These are phyloP conservation scores for Danielia oregonensis DNA, from an alignment of 805 yeast species.

Conservation along the genomic window DNA sequence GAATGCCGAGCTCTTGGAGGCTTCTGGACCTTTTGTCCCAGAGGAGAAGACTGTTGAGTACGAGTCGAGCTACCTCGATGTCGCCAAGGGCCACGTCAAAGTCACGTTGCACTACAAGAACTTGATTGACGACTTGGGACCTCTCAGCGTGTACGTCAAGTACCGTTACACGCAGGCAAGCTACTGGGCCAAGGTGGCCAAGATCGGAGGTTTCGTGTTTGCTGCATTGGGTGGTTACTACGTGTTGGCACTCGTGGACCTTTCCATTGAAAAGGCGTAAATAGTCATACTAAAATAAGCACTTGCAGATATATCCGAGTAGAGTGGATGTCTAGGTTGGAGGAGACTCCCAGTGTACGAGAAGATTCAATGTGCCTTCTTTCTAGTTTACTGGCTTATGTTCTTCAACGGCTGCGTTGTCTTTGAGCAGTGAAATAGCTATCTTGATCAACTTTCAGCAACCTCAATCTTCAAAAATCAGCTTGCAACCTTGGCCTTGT, in stretches of 20 bases:
- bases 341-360: too few relatives aligned
- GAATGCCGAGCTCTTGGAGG: constrained; percentile 60
- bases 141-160: constrained; percentile 52
- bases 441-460: too few relatives aligned
- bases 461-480: too few relatives aligned
- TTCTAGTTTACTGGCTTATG: too few relatives aligned
- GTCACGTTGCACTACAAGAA: constrained; percentile 57
- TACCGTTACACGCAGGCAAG: constrained; percentile 57
- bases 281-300: too few relatives aligned
- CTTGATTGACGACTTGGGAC: constrained; percentile 64
- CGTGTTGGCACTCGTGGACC: constrained; percentile 34
- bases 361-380: too few relatives aligned
- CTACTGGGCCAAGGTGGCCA: constrained; percentile 61
- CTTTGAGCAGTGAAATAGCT: too few relatives aligned
- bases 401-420: too few relatives aligned
- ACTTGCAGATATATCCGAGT: too few relatives aligned
- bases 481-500: too few relatives aligned
- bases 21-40: constrained; percentile 53
- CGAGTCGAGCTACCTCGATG: constrained; percentile 66
- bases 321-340: too few relatives aligned
- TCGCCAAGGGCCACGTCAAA: constrained; percentile 72
- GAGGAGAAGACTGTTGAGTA: constrained; percentile 25
- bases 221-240: constrained; percentile 56
- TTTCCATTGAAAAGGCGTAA: too few relatives aligned
- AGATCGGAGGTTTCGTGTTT: constrained; percentile 60